A percentile compares a stretch with the other conserved stretches of the same genome.
Evolutionary conservation across 2,329 filamentous ascomycete genomes (phyloP).

Genomic region (Colletotrichum tropicale): DNA sequence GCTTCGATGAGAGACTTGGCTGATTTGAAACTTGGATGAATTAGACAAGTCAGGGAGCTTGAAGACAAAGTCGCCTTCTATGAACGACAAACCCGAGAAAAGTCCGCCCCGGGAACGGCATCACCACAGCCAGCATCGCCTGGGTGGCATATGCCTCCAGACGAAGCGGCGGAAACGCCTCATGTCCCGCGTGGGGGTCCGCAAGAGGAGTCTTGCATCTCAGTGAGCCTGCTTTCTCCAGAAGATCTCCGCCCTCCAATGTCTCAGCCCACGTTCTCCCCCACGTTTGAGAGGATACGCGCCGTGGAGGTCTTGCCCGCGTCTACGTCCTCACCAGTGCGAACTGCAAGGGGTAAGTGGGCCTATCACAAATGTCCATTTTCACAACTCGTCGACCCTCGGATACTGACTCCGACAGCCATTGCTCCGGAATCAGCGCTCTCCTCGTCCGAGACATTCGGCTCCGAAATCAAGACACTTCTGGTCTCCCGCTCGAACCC

Average conservation of each 20-base stretch:
- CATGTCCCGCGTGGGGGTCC: background rate
- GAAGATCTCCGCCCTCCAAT: background rate
- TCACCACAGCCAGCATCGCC: background rate
- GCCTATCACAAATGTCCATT: fast-evolving
- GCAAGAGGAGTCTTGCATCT: background rate
- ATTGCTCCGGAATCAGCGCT: constrained; percentile 1
- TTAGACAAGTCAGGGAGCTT: background rate
- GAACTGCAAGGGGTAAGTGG: background rate
- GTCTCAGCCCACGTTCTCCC: background rate
- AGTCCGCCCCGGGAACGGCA: background rate
- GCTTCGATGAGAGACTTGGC: background rate
- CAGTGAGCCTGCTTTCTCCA: background rate
- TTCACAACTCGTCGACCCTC: background rate
- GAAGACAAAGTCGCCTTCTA: background rate
- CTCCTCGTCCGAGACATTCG: background rate
- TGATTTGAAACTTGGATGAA: background rate
- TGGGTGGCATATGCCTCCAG: background rate
- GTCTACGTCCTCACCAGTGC: background rate
- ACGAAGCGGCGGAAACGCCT: background rate
- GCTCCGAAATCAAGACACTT: constrained; percentile 1
- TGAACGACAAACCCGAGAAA: background rate
- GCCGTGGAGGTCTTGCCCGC: background rate
- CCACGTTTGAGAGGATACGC: background rate
- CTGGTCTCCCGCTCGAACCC: background rate
- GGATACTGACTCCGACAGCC: background rate